phyloP scores from a whole-genome alignment of 305 asterid genomes.

The Caryopteris hybrid region DNA sequence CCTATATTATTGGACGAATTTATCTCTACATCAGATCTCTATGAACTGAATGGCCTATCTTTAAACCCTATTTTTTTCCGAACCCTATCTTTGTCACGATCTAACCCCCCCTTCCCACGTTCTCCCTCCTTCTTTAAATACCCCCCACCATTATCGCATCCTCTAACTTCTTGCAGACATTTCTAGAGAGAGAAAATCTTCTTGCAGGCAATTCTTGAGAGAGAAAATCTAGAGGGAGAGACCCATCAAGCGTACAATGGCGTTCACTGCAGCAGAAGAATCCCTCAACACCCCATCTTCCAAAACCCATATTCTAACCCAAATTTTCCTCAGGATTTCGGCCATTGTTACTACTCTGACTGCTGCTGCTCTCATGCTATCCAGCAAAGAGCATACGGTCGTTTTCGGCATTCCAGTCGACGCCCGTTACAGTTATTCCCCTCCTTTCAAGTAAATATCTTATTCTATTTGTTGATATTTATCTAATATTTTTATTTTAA shows the following conservation, averaged over 20 bases:
- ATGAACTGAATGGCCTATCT: too few species aligned
- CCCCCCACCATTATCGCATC: not conserved
- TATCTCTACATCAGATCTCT: too few species aligned
- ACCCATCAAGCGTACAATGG: not conserved
- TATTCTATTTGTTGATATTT: too few species aligned
- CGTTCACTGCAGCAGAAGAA: not conserved
- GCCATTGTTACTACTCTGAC: conserved; percentile 29
- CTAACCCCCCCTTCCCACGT: not conserved
- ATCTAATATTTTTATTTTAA: too few species aligned
- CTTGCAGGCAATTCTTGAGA: too few species aligned
- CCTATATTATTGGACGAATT: too few species aligned
- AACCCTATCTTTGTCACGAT: not conserved
- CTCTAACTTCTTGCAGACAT: not conserved
- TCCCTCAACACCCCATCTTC: not conserved
- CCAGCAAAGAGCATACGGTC: conserved; percentile 30
- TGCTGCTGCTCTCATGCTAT: conserved; percentile 35
- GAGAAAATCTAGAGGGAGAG: not conserved
- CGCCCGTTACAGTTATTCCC: conserved; percentile 39
- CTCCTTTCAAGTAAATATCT: conserved; percentile 42
- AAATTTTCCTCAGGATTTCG: conserved; percentile 29
- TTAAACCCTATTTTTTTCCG: not conserved
- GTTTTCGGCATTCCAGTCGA: conserved; percentile 28
- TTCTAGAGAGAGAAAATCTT: not conserved
- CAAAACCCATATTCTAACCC: conserved; percentile 26
- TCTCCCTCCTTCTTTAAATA: not conserved